phyloP scores from a whole-genome alignment of 2,329 filamentous ascomycete genomes.

The Atkinsonella hypoxylon region DNA sequence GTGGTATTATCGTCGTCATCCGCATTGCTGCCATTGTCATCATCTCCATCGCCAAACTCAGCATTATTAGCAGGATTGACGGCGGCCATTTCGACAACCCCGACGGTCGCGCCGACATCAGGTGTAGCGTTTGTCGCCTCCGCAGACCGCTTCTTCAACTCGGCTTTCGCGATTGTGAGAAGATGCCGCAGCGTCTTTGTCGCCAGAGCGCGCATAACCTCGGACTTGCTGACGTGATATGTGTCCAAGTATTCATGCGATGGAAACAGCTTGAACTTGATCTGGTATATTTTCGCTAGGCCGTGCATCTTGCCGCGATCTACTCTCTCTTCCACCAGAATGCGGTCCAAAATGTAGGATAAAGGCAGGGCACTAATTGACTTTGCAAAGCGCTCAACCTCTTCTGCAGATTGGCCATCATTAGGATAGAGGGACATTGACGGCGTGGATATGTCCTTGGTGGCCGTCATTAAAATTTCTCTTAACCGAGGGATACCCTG shows the following conservation, averaged over 20 bases:
- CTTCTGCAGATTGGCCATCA: slow-evolving; percentile 53
- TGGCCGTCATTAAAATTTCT: slow-evolving; percentile 98
- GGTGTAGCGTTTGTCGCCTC: slow-evolving; percentile 60
- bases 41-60: slow-evolving; percentile 26
- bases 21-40: slow-evolving; percentile 55
- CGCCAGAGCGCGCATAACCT: slow-evolving; percentile 74
- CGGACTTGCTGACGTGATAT: slow-evolving; percentile 68
- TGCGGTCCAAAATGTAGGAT: slow-evolving; percentile 71
- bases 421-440: slow-evolving; percentile 77
- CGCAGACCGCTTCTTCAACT: slow-evolving; percentile 70
- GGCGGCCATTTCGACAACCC: slow-evolving; percentile 39
- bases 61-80: slow-evolving; percentile 20
- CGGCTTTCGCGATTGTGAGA: slow-evolving; percentile 56
- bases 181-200: slow-evolving; percentile 64
- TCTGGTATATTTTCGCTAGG: slow-evolving; percentile 73
- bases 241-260: slow-evolving; percentile 70
- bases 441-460: slow-evolving; percentile 77
- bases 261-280: slow-evolving; percentile 75
- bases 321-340: slow-evolving; percentile 67
- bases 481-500: slow-evolving; percentile 92
- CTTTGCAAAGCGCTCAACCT: slow-evolving; percentile 76
- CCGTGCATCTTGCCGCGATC: slow-evolving; percentile 56
- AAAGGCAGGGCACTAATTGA: slow-evolving; percentile 79
- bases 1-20: slow-evolving; percentile 69
- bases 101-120: slow-evolving; percentile 49